phyloP scores from a whole-genome alignment of 495 filamentous ascomycete species.

The Viridothelium virens region DNA sequence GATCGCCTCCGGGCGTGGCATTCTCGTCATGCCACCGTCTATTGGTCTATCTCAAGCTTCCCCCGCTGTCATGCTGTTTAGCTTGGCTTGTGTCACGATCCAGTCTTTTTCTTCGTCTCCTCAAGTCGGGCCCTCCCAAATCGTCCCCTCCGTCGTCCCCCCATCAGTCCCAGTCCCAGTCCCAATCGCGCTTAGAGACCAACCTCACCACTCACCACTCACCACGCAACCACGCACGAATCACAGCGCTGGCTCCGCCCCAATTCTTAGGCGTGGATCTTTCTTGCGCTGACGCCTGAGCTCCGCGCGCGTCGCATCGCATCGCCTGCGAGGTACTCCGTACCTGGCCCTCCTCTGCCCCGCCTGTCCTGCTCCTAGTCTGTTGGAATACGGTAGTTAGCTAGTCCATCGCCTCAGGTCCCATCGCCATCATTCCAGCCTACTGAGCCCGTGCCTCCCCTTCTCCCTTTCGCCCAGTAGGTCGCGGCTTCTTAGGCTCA shows the following conservation, averaged over 20 bases:
- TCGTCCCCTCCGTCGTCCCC: too few species aligned
- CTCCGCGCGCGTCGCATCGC: neutral
- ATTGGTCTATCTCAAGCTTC: neutral
- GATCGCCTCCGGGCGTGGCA: neutral
- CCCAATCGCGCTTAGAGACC: neutral
- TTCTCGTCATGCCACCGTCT: neutral
- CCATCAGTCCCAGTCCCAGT: too few species aligned
- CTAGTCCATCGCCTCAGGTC: too few species aligned
- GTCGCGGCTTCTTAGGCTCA: neutral
- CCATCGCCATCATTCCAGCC: neutral
- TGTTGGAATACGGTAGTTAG: too few species aligned
- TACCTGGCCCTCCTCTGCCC: neutral
- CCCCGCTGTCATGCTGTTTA: neutral
- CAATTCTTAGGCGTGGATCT: neutral
- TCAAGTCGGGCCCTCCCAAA: too few species aligned
- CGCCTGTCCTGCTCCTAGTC: conserved; percentile 3
- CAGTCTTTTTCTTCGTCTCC: neutral
- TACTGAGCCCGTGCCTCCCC: neutral
- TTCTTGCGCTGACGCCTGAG: neutral
- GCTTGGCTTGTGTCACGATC: neutral
- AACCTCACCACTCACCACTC: neutral
- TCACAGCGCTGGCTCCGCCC: neutral
- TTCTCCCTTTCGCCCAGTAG: neutral
- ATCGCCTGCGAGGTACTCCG: conserved; percentile 5
- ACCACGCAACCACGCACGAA: neutral